phyloP scores from a whole-genome alignment of 2,329 filamentous ascomycete species.

The Coniella vitis region DNA sequence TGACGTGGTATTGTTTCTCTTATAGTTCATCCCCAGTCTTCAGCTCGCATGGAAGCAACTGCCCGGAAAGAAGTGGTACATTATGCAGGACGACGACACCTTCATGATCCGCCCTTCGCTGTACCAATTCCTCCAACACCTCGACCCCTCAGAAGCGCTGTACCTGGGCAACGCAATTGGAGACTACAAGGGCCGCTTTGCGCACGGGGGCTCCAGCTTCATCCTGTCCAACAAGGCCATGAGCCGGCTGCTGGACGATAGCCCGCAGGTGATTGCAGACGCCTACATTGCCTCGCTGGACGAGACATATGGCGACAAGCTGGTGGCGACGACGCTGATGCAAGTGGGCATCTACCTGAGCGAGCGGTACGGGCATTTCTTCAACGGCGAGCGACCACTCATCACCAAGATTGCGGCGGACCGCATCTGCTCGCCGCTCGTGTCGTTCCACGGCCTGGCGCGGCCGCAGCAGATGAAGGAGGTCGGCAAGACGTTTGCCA shows the following conservation, averaged over 20 bases:
- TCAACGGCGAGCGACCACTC: constrained; percentile 47
- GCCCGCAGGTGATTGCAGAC: constrained; percentile 34
- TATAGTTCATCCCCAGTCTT: constrained; percentile 50
- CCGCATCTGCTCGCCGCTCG: constrained; percentile 45
- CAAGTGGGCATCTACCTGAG: constrained; percentile 48
- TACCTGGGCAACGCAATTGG: constrained; percentile 53
- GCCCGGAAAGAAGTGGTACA: constrained; percentile 52
- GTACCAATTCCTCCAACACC: constrained; percentile 38
- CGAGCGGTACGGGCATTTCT: constrained; percentile 46
- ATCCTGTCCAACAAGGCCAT: constrained; percentile 46
- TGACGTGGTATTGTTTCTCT: no score
- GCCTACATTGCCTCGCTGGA: constrained; percentile 42
- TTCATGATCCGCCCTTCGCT: constrained; percentile 46
- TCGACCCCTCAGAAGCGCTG: constrained; percentile 38
- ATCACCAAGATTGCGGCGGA: constrained; percentile 43
- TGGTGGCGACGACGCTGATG: constrained; percentile 47
- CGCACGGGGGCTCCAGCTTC: constrained; percentile 49
- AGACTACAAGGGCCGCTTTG: constrained; percentile 48
- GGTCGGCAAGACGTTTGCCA: constrained; percentile 35
- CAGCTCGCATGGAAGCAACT: constrained; percentile 43
- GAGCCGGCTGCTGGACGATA: constrained; percentile 35
- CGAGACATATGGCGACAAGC: constrained; percentile 47
- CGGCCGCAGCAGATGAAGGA: constrained; percentile 37
- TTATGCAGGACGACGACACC: constrained; percentile 52
- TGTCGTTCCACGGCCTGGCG: constrained; percentile 47